A percentile compares a stretch with the other conserved stretches of the same genome.
Evolutionary conservation across 164 flowering plant genomes (phyloP).

Genomic region (Berberis thunbergii): DNA sequence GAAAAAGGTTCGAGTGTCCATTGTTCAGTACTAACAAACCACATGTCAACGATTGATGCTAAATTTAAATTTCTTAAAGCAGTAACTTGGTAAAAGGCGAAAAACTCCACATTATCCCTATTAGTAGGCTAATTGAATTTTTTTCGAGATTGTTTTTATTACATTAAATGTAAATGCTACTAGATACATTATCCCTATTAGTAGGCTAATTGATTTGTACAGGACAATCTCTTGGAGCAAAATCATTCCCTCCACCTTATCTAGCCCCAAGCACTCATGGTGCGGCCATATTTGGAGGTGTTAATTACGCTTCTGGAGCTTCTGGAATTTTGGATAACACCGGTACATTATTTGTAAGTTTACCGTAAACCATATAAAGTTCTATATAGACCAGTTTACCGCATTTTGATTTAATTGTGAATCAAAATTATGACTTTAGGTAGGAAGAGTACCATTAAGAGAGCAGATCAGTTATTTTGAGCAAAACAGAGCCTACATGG

Average conservation of each 20-base stretch:
- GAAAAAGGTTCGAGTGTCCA: no score
- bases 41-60: neutral
- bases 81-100: neutral
- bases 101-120: neutral
- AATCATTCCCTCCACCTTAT: constrained; percentile 46
- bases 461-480: no score
- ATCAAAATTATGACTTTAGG: neutral
- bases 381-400: constrained; percentile 11
- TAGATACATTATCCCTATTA: no score
- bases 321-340: constrained; percentile 55
- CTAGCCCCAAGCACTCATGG: constrained; percentile 30
- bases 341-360: constrained; percentile 46
- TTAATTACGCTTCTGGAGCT: constrained; percentile 70
- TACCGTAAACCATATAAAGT: neutral
- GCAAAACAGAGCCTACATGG: no score
- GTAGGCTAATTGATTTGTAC: neutral
- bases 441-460: no score
- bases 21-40: neutral
- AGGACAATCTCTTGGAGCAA: constrained; percentile 52
- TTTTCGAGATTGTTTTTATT: neutral
- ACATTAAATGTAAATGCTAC: neutral
- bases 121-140: neutral
- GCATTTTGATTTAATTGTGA: constrained; percentile 27
- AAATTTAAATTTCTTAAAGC: no score
- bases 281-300: constrained; percentile 23